Base-by-base conservation (phyloP, 2,329 filamentous ascomycete species). In the Epichloe hybrida region DNA sequence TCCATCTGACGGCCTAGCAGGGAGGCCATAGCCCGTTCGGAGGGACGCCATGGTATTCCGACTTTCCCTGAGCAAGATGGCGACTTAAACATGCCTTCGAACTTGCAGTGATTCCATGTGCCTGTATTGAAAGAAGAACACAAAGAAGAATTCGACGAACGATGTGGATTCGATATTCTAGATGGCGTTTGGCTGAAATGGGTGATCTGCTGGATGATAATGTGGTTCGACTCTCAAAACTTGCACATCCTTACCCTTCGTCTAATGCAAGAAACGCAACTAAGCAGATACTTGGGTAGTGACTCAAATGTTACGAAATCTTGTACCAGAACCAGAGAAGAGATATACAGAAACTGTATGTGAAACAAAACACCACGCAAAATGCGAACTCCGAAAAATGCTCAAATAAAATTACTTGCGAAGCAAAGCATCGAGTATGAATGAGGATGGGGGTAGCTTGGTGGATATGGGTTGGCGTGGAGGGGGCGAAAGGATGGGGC, bases 11-110 rank as follows among this genome's bases (percentile, higher is more conserved):
- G 70, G 66, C 53, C 68, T 65, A 52, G 65, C 58, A 12, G 68
- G 20, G 47, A 71, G 62, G 52, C 70, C 68, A 56, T 66, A 68
- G 51, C 65, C 66, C 54, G 61, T 62, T 59, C 64, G 66, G 50
- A 66, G 61, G 58, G 70, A 68, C 63, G 70, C 68, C 72, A 74
- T 74, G 54, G 52, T 68, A 53, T 59, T 61, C 62, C 63, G 59
- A 61, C 56, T 57, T 62, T 60, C 37, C 31, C 13, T 43, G 46
- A 46, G 7, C 31, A 58, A 53, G 56, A 48, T 58, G 39, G 48
- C 51, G 13, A 38, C 43, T 51, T 43, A 31, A 53, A 49, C 56
- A 59, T 58, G 53, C 54, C 55, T 59, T 49, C 46, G 49, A 42
- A 36, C 7, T 20, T 9, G n/a, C 21, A 15, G 31, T n/a, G 17